Conservation (phyloP, 257 asterid genomes). For the Fraxinus quadrangulata region DNA sequence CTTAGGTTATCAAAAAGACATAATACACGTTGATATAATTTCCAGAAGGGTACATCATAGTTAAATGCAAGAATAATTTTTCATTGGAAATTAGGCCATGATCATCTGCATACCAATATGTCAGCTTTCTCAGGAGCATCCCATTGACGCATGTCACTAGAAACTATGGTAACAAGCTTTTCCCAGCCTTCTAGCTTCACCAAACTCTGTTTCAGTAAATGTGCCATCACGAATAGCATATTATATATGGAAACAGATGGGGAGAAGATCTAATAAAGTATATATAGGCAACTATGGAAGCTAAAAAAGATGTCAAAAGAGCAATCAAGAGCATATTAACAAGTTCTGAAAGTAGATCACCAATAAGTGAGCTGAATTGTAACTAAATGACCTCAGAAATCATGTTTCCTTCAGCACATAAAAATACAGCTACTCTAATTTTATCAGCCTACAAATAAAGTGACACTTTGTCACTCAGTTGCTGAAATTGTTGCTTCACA, state of each 20-base stretch:
- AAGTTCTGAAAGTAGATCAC: background rate
- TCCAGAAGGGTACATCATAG: slow-evolving; percentile 1
- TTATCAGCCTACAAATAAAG: background rate
- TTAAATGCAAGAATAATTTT: slow-evolving; percentile 5
- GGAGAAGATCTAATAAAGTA: background rate
- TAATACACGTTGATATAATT: slow-evolving; percentile 4
- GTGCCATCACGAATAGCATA: slow-evolving; percentile 13
- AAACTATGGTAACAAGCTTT: slow-evolving; percentile 68
- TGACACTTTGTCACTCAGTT: background rate
- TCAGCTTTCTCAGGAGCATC: slow-evolving; percentile 96
- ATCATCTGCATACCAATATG: slow-evolving; percentile 61
- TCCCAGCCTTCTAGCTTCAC: slow-evolving; percentile 98
- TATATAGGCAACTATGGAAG: background rate
- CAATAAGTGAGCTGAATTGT: background rate
- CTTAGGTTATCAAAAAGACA: slow-evolving; percentile 38
- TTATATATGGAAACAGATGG: slow-evolving; percentile 3
- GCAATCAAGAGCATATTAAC: background rate
- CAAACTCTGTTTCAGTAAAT: slow-evolving; percentile 64
- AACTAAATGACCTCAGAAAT: background rate
- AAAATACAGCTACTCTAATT: too few relatives aligned
- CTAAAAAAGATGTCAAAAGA: background rate
- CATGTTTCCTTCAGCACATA: background rate
- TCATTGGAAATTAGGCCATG: slow-evolving; percentile 2
- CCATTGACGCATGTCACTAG: slow-evolving; percentile 97
- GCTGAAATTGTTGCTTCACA: background rate